These are phyloP conservation scores for Irpex lacteus DNA, from an alignment of 1,284 basidiomycete genomes.

Conservation along the genomic window DNA sequence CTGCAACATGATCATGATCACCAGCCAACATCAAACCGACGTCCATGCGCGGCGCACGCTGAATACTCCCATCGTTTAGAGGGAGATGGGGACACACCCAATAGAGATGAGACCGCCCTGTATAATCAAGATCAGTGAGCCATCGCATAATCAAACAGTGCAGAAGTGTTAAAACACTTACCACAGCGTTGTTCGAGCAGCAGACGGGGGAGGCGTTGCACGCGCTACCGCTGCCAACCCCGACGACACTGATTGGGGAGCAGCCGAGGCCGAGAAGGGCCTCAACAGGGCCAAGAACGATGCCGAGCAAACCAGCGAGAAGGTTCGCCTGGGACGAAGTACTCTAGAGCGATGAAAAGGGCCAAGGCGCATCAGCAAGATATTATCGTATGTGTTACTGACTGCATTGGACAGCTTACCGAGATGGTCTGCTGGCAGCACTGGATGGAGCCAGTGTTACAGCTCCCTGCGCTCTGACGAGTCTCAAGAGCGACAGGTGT, in stretches of 20 bases:
- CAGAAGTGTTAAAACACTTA: not conserved
- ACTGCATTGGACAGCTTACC: not conserved
- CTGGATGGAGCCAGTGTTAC: slow-evolving; percentile 6
- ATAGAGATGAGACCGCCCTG: slow-evolving; percentile 8
- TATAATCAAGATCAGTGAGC: not conserved
- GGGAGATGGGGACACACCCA: slow-evolving; percentile 5
- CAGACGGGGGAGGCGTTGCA: no score
- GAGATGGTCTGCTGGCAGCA: slow-evolving; percentile 7
- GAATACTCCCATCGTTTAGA: not conserved
- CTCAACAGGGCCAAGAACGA: slow-evolving; percentile 4
- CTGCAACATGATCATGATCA: not conserved
- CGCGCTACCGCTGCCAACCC: no score
- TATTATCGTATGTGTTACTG: not conserved
- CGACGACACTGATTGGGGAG: not conserved
- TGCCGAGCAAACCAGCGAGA: slow-evolving; percentile 3
- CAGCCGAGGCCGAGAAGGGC: slow-evolving; percentile 5
- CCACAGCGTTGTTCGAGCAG: not conserved
- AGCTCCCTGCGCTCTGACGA: slow-evolving; percentile 1
- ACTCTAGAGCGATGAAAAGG: not conserved
- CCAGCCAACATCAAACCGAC: not conserved
- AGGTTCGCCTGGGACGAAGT: slow-evolving; percentile 1
- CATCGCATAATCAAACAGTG: not conserved
- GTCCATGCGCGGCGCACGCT: not conserved
- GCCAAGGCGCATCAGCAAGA: not conserved
- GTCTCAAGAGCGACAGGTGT: slow-evolving; percentile 1